phyloP scores from a whole-genome alignment of 129 eudicot genomes.

The Artemisia argyi region DNA sequence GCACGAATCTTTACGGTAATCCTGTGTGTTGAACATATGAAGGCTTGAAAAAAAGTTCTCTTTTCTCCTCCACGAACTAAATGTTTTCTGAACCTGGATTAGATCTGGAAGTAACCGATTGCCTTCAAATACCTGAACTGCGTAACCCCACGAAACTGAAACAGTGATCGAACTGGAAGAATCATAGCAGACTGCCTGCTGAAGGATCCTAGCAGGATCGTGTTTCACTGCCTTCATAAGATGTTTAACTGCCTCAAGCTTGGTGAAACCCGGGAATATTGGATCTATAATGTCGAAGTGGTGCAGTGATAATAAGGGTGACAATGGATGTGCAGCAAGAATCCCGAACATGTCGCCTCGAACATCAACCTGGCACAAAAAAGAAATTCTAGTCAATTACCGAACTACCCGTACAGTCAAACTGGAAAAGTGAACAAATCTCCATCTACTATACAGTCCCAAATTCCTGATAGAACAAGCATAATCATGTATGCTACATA shows the following conservation, averaged over 20 bases:
- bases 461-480: background rate
- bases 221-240: conserved; percentile 59
- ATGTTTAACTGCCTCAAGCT: conserved; percentile 50
- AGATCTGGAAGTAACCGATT: conserved; percentile 66
- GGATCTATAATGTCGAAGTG: conserved; percentile 81
- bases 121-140: conserved; percentile 70
- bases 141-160: conserved; percentile 83
- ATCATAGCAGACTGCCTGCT: conserved; percentile 83
- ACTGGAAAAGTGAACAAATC: conserved; percentile 5
- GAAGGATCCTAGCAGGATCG: conserved; percentile 63
- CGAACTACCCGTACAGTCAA: background rate
- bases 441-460: background rate
- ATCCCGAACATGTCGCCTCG: conserved; percentile 74
- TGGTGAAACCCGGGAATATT: conserved; percentile 68
- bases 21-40: conserved; percentile 66
- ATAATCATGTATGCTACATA: background rate
- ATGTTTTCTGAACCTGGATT: conserved; percentile 49
- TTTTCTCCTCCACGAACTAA: conserved; percentile 66
- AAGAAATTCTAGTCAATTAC: background rate
- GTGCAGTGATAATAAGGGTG: conserved; percentile 73
- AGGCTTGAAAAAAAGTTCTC: conserved; percentile 41
- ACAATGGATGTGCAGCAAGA: conserved; percentile 75
- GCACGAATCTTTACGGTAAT: conserved; percentile 44
- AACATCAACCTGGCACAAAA: conserved; percentile 54
- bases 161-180: conserved; percentile 46